These are phyloP conservation scores for Blastobotrys chiropterorum DNA, from an alignment of 805 yeast species.

Conservation along the genomic window DNA sequence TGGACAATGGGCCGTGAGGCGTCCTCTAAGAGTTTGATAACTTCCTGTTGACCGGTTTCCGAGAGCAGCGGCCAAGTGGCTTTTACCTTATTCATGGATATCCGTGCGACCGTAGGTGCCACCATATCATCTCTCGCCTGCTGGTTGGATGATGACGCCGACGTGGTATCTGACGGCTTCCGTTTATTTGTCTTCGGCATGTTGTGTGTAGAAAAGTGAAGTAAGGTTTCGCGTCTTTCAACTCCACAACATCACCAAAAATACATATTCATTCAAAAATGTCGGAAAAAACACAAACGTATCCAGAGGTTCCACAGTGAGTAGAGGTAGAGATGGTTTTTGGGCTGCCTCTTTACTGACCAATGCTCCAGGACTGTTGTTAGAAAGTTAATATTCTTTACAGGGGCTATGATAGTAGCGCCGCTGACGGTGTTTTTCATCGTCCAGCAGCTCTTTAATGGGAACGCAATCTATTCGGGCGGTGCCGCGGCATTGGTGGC, in stretches of 20 bases:
- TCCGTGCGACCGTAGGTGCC: constrained; percentile 1
- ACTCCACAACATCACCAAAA: not conserved
- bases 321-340: not conserved
- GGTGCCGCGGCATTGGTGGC: constrained; percentile 71
- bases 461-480: constrained; percentile 56
- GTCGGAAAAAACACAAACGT: not conserved
- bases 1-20: constrained; percentile 6
- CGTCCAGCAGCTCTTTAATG: constrained; percentile 35
- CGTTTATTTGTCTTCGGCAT: constrained; percentile 2
- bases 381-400: constrained; percentile 55
- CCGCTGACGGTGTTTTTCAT: constrained; percentile 56
- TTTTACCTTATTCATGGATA: constrained; percentile 4
- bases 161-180: not conserved
- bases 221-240: not conserved
- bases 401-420: constrained; percentile 61
- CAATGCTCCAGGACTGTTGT: constrained; percentile 23
- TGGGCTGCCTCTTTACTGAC: not conserved
- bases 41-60: constrained; percentile 9
- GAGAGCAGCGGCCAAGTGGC: constrained; percentile 10
- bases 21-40: constrained; percentile 6
- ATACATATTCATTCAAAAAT: not conserved
- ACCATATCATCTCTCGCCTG: not conserved
- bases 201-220: not conserved
- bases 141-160: not conserved
- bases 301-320: constrained; percentile 14